phyloP scores from a whole-genome alignment of 1,284 basidiomycete genomes.

The Boletus sp. region DNA sequence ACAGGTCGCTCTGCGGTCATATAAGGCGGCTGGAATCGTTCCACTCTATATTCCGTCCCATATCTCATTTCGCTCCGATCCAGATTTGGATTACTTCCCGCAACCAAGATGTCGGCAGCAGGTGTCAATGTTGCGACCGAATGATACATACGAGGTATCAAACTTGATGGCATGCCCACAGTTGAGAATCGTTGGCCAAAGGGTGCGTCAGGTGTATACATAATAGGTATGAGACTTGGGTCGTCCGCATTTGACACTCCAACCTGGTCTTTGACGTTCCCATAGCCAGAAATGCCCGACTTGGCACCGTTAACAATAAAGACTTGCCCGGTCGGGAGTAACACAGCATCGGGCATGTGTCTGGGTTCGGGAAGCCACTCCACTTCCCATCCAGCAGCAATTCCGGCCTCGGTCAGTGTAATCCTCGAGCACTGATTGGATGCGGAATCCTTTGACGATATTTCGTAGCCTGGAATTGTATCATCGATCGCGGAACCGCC shows the following conservation, averaged over 20 bases:
- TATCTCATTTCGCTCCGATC: conserved; percentile 71
- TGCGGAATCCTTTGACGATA: conserved; percentile 72
- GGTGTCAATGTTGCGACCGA: conserved; percentile 77
- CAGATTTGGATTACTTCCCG: conserved; percentile 83
- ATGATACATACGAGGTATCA: conserved; percentile 84
- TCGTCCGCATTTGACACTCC: conserved; percentile 81
- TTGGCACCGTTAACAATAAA: conserved; percentile 78
- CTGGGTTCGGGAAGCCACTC: conserved; percentile 77
- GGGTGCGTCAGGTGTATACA: conserved; percentile 72
- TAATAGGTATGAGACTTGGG: conserved; percentile 71
- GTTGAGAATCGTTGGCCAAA: conserved; percentile 65
- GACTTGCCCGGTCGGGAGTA: conserved; percentile 79
- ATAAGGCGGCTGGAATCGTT: conserved; percentile 76
- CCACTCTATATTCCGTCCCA: conserved; percentile 80
- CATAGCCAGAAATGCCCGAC: conserved; percentile 82
- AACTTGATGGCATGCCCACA: conserved; percentile 64
- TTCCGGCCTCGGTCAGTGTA: conserved; percentile 65
- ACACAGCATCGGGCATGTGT: conserved; percentile 80
- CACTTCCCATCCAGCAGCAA: conserved; percentile 70
- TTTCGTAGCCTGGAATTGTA: conserved; percentile 55
- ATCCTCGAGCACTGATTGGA: conserved; percentile 77
- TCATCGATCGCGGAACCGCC: conserved; percentile 78
- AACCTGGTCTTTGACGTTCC: conserved; percentile 72
- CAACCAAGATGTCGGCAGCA: conserved; percentile 71
- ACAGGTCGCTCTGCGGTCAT: conserved; percentile 60